Evolutionary conservation across 2,329 filamentous ascomycete genomes (phyloP), one percentile per base, ranked within the genome.

Genomic region (Colletotrichum higginsianum): DNA sequence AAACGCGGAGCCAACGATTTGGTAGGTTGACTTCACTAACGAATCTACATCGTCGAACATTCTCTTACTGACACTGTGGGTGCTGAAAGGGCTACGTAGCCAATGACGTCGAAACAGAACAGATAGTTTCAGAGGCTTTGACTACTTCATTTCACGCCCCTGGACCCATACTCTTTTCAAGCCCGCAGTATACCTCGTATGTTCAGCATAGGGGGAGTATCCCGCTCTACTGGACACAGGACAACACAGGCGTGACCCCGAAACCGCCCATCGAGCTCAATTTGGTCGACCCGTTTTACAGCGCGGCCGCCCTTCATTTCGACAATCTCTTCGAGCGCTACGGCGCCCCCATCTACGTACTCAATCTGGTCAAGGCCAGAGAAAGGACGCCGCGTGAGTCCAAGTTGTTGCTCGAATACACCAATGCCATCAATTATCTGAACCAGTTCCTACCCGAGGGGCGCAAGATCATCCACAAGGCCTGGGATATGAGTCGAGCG

Each of bases 41-140:
- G 6, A 11, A 21, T 1, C 4, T 44, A 18, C 8, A 12, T 2
- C 21, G 12, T 26, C 40, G 73, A 55, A 74, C n/a, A n/a, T 18
- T 18, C 16, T 12, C 35, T 5, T n/a, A 56, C 53, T 56, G 35
- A 56, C 30, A 2, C n/a, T 30, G 1, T 11, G 30, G 30, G 35
- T n/a, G 23, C n/a, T 15, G 2, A 56, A 86, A 70, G 79, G 96
- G 96, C 16, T 97, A 97, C 79, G 96, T 99, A 66, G 97, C 96
- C 63, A 99, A 99, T 79, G 97, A 99, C 81, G 96, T 99, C 30
- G 97, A 99, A 82, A 98, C 96, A 0, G 96, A 99, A 82, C 96
- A 99, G 80, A 98, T 99, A 72, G 95, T 99, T 6, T 96, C 95
- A 0, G 96, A 99, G 79, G 94, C 95, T 76, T 86, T 96, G 61